Percentiles rank a stretch among this genome's conserved stretches.
These are phyloP conservation scores for Tylopilus vinaceipallidus DNA, from an alignment of 768 basidiomycete genomes.

Conservation along the genomic window DNA sequence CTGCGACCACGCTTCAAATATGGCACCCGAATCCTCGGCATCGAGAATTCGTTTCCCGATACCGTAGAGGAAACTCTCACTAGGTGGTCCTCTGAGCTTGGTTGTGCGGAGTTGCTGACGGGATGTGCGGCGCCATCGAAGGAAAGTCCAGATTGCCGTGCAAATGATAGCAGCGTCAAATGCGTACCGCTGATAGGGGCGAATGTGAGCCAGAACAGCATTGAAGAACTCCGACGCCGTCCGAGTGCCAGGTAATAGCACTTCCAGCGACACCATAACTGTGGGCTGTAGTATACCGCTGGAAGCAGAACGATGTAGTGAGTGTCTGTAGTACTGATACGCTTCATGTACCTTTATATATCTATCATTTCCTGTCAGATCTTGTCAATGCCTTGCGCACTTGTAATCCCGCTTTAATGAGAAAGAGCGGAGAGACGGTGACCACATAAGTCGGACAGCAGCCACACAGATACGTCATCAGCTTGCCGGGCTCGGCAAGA, in stretches of 20 bases:
- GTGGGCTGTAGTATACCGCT: too few species aligned
- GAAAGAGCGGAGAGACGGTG: too few species aligned
- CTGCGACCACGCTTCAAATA: conserved; percentile 23
- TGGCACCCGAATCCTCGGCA: background rate
- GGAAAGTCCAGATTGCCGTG: conserved; percentile 4
- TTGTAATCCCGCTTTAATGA: too few species aligned
- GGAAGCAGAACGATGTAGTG: too few species aligned
- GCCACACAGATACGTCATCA: too few species aligned
- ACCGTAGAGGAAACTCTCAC: conserved; percentile 23
- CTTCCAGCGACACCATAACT: background rate
- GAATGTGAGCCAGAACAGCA: background rate
- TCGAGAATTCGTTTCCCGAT: conserved; percentile 5
- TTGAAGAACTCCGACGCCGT: background rate
- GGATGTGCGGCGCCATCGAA: background rate
- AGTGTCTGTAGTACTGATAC: too few species aligned
- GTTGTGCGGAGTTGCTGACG: conserved; percentile 8
- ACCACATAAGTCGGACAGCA: too few species aligned
- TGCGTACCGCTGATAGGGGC: background rate
- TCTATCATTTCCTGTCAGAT: too few species aligned
- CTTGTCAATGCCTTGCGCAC: too few species aligned
- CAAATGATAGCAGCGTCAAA: background rate
- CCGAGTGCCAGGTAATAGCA: background rate
- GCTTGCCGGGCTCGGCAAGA: too few species aligned
- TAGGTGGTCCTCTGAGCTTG: conserved; percentile 12
- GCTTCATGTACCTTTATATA: too few species aligned